Conservation (phyloP, 345 rosid species). For the Toxicodendron radicans region DNA sequence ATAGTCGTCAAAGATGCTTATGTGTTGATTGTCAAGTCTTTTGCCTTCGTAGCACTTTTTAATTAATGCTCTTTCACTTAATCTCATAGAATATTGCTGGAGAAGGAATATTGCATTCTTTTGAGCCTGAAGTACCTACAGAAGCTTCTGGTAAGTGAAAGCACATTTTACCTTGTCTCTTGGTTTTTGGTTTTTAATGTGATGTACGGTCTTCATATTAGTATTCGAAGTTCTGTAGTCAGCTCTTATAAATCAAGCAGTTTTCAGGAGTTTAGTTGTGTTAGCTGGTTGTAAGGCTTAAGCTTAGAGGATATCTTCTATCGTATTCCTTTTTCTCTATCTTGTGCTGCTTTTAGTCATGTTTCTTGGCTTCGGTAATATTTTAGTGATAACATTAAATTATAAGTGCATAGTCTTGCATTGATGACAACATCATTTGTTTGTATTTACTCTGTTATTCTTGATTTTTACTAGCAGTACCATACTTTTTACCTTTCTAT, state of each 20-base stretch:
- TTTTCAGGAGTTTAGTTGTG: background rate
- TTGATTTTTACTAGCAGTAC: background rate
- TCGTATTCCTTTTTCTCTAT: background rate
- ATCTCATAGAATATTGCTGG: conserved; percentile 37
- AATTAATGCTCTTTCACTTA: conserved; percentile 8
- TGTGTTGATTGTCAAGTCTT: conserved; percentile 8
- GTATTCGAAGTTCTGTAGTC: background rate
- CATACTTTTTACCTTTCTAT: background rate
- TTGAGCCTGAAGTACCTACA: conserved; percentile 50
- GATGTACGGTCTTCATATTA: conserved; percentile 1
- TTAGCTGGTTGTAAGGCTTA: background rate
- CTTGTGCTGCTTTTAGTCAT: background rate
- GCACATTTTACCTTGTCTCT: background rate
- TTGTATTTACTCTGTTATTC: background rate
- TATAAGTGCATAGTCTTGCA: conserved; percentile 5
- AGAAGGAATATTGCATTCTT: conserved; percentile 51
- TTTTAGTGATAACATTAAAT: conserved; percentile 3
- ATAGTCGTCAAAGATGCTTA: background rate
- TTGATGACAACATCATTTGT: conserved; percentile 7
- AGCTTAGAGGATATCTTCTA: background rate
- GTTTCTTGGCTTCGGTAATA: background rate
- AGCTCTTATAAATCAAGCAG: background rate
- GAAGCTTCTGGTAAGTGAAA: conserved; percentile 56
- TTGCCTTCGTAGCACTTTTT: conserved; percentile 7
- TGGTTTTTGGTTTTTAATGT: background rate